phyloP scores from a whole-genome alignment of 768 basidiomycete species.

The Hygrocybe coccinea region DNA sequence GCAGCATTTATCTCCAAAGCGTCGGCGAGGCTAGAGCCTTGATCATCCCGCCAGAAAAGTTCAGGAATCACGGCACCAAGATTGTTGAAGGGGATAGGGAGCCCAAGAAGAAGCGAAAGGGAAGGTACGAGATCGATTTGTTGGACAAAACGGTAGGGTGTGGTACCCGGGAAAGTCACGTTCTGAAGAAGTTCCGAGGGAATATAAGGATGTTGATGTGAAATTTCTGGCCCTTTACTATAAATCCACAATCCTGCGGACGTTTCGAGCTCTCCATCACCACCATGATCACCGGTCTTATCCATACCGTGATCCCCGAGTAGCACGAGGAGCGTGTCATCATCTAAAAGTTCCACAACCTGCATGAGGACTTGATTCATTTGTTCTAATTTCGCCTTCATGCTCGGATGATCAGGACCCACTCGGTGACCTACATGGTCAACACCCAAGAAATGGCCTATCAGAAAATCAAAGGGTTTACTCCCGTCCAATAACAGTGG shows the following conservation, averaged over 20 bases:
- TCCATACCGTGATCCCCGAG: constrained; percentile 99
- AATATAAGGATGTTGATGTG: constrained; percentile 30
- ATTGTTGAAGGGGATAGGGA: constrained; percentile 95
- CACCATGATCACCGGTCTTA: constrained; percentile 88
- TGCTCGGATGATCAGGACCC: constrained; percentile 81
- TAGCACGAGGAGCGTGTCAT: constrained; percentile 87
- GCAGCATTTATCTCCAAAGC: constrained; percentile 67
- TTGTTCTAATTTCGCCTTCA: constrained; percentile 80
- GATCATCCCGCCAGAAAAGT: constrained; percentile 60
- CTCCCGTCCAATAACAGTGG: constrained; percentile 58
- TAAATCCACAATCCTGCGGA: constrained; percentile 89
- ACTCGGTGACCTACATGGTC: constrained; percentile 96
- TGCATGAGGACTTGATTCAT: constrained; percentile 76
- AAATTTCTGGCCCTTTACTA: constrained; percentile 62
- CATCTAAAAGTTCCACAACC: constrained; percentile 69
- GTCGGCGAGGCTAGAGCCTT: constrained; percentile 39
- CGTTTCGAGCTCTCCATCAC: constrained; percentile 81
- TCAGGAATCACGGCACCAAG: constrained; percentile 91
- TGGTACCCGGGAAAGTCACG: constrained; percentile 56
- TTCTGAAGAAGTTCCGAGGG: constrained; percentile 52
- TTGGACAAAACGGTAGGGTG: constrained; percentile 62
- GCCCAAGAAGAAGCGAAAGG: constrained; percentile 80
- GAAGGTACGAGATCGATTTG: constrained; percentile 94
- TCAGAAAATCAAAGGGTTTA: constrained; percentile 74
- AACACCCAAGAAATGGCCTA: constrained; percentile 92